Base-by-base conservation (phyloP, 1,139 yeast species). In the Pichia terricola region DNA sequence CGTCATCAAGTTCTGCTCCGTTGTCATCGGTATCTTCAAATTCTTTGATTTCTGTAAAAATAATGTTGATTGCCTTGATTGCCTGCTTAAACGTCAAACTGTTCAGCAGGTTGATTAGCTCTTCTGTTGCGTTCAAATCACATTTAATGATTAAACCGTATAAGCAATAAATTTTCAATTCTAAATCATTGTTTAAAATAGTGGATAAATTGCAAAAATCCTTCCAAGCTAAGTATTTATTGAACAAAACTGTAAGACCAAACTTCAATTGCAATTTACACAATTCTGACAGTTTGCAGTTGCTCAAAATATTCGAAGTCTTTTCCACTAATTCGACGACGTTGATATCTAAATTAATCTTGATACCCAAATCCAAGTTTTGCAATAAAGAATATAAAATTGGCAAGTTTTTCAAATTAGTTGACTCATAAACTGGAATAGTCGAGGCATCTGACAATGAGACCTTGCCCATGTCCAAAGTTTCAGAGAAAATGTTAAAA, bases 61-160 rank as follows among this genome's bases (percentile, higher is more conserved):
- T 41, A 16, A 49, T 41, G 10, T 30, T 37, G 22, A 47, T 39
- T 5, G 48, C 40, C 26, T 40, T 45, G 6, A 39, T n/a, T 27
- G 42, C 32, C 22, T 42, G 30, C 22, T 26, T 30, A 35, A 45
- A 41, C 9, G 38, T 34, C 25, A 16, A 45, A 34, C 26, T 35
- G 26, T 30, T 35, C 9, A 28, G 35, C 6, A 34, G 26, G 4
- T 27, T 28, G 25, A 50, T 39, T 38, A 47, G 40, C 8, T 28
- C 27, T 10, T 44, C 39, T 9, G 45, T 40, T 22, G 49, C 47
- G n/a, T 34, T 36, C 1, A 37, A 22, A 37, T 49, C 48, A 42
- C 47, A 43, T 39, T 50, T 50, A 26, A 49, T 27, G 26, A 50
- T 42, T 26, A 50, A 41, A 9, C 53, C 53, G 26, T 45, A 40